phyloP scores from a whole-genome alignment of 148 eudicot species.

The Pharnaceum exiguum region DNA sequence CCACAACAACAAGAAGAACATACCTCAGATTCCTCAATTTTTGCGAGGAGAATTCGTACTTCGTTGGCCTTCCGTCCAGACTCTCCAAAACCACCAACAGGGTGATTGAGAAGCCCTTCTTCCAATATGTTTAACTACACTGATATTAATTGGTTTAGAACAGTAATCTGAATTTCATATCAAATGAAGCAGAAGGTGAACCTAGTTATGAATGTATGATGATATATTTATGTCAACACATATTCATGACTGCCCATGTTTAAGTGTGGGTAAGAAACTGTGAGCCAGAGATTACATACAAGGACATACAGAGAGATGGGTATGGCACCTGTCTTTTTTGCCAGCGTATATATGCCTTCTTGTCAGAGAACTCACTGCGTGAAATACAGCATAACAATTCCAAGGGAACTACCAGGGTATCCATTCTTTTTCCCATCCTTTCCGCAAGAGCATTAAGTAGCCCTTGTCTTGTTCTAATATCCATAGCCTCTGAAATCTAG shows the following conservation, averaged over 20 bases:
- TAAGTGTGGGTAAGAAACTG: not conserved
- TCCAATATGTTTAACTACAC: constrained; percentile 98
- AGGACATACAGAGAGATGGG: constrained; percentile 16
- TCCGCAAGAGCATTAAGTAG: constrained; percentile 88
- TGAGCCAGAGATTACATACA: not conserved
- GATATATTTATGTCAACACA: not conserved
- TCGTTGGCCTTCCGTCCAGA: constrained; percentile 90
- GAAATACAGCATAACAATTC: constrained; percentile 91
- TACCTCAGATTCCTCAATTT: constrained; percentile 99
- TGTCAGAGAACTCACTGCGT: constrained; percentile 86
- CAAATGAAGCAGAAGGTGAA: constrained; percentile 1
- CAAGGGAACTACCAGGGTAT: constrained; percentile 84
- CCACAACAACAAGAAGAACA: constrained; percentile 16
- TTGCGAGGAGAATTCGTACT: constrained; percentile 80
- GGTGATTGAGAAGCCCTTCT: constrained; percentile 94
- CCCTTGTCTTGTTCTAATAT: constrained; percentile 92
- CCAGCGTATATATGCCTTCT: constrained; percentile 95
- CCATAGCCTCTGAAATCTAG: constrained; percentile 96
- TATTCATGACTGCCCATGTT: not conserved
- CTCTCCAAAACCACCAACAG: constrained; percentile 93
- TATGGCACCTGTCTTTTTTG: constrained; percentile 91
- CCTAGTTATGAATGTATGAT: not conserved
- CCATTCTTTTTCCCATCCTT: constrained; percentile 96
- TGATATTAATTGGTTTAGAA: constrained; percentile 28
- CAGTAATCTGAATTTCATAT: constrained; percentile 1